Evolutionary conservation across 257 asterid genomes (phyloP).

Genomic region (Knoxia roxburghii): DNA sequence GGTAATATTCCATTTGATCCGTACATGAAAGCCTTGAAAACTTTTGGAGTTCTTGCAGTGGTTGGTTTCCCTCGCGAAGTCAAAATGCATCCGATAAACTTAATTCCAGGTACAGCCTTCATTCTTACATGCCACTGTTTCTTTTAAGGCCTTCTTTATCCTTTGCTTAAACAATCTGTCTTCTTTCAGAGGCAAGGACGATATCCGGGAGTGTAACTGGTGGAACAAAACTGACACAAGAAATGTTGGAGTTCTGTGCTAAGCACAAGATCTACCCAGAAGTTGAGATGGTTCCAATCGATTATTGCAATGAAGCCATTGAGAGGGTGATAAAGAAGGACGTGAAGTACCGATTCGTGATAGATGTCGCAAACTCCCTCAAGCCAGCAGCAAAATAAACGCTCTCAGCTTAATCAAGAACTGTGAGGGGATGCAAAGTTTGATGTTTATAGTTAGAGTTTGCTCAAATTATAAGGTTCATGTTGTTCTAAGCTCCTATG

Average conservation of each 20-base stretch:
- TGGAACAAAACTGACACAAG: slow-evolving; percentile 72
- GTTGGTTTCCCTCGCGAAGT: slow-evolving; percentile 85
- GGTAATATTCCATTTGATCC: slow-evolving; percentile 62
- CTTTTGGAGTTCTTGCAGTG: slow-evolving; percentile 62
- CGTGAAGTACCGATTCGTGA: slow-evolving; percentile 78
- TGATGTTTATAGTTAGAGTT: background rate
- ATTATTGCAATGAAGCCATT: slow-evolving; percentile 65
- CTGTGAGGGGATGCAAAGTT: background rate
- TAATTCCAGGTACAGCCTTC: slow-evolving; percentile 39
- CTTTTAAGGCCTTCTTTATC: background rate
- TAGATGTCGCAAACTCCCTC: slow-evolving; percentile 72
- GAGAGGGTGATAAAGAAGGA: slow-evolving; percentile 77
- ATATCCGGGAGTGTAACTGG: slow-evolving; percentile 73
- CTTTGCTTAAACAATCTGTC: background rate
- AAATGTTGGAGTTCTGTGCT: slow-evolving; percentile 87
- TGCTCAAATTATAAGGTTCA: background rate
- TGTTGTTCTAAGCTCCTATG: background rate
- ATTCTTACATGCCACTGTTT: background rate
- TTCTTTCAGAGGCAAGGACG: slow-evolving; percentile 45
- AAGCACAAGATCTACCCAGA: slow-evolving; percentile 73
- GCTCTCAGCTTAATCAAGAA: background rate
- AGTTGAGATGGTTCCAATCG: slow-evolving; percentile 57
- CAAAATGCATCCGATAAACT: slow-evolving; percentile 46
- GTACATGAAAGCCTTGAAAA: slow-evolving; percentile 58
- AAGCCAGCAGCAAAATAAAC: slow-evolving; percentile 17